Evolutionary conservation across 306 rosid species (phyloP).

Genomic region (Dalbergia cultrata): DNA sequence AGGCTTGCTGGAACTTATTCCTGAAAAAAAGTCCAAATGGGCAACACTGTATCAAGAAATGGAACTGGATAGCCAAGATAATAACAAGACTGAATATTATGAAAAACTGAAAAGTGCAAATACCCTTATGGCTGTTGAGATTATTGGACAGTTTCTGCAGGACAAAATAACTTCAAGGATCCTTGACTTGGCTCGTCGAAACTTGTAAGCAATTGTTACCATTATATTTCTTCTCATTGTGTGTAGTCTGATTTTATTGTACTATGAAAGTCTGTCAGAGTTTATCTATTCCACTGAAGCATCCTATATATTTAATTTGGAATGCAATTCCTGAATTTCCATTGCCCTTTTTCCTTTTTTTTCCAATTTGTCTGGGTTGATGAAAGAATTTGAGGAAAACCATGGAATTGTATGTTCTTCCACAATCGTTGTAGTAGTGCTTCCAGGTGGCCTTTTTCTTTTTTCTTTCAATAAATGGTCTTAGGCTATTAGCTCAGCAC

Average conservation of each 20-base stretch:
- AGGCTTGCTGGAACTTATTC: slow-evolving; percentile 74
- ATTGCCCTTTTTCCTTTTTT: not conserved
- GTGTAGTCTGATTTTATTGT: slow-evolving; percentile 11
- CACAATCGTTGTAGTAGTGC: not conserved
- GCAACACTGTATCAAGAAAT: slow-evolving; percentile 67
- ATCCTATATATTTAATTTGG: slow-evolving; percentile 7
- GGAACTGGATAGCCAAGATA: slow-evolving; percentile 71
- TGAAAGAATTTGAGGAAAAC: slow-evolving; percentile 36
- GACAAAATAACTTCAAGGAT: slow-evolving; percentile 71
- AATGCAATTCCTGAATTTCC: slow-evolving; percentile 35
- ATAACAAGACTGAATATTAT: slow-evolving; percentile 62
- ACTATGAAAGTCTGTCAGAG: slow-evolving; percentile 2
- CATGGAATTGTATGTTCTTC: slow-evolving; percentile 10
- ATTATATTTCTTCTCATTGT: slow-evolving; percentile 23
- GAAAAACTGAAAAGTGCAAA: slow-evolving; percentile 69
- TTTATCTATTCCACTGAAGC: slow-evolving; percentile 23
- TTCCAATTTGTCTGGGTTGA: slow-evolving; percentile 14
- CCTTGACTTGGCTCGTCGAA: slow-evolving; percentile 76
- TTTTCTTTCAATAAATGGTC: not conserved
- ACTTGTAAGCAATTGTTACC: slow-evolving; percentile 66
- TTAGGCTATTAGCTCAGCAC: slow-evolving; percentile 15
- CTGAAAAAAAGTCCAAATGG: slow-evolving; percentile 79
- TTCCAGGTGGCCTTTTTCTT: slow-evolving; percentile 23
- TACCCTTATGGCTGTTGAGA: slow-evolving; percentile 77
- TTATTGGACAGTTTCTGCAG: slow-evolving; percentile 80